A percentile compares a stretch with the other conserved stretches of the same genome.
These are phyloP conservation scores for Tylopilus rubrobrunneus DNA, from an alignment of 768 basidiomycete species.

Conservation along the genomic window DNA sequence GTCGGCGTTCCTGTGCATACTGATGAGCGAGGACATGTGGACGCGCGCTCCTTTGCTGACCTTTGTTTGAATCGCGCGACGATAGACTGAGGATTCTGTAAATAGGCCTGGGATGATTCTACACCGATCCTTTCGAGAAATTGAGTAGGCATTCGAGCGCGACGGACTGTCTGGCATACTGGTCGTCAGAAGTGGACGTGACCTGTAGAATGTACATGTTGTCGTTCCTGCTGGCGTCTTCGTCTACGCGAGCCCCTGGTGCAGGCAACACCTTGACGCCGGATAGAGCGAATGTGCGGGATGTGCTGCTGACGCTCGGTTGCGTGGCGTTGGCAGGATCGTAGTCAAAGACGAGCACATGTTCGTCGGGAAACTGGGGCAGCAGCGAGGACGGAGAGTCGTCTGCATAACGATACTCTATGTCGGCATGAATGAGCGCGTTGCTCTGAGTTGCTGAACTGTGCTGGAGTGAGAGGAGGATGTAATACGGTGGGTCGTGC, in stretches of 20 bases:
- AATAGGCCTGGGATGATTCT: conserved; percentile 27
- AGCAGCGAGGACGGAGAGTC: conserved; percentile 67
- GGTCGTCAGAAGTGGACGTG: conserved; percentile 46
- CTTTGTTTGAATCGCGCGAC: conserved; percentile 68
- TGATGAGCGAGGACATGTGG: conserved; percentile 8
- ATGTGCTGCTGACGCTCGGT: conserved; percentile 52
- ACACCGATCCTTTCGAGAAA: conserved; percentile 7
- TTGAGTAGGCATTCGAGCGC: not conserved
- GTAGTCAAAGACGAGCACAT: conserved; percentile 71
- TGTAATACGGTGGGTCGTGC: conserved; percentile 53
- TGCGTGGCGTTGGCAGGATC: conserved; percentile 40
- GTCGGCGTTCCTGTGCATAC: conserved; percentile 42
- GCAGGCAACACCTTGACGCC: conserved; percentile 68
- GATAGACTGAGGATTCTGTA: conserved; percentile 44
- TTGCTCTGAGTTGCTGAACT: conserved; percentile 37
- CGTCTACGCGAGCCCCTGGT: conserved; percentile 61
- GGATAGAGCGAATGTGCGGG: conserved; percentile 45
- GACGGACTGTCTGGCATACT: conserved; percentile 20
- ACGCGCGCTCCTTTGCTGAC: conserved; percentile 30
- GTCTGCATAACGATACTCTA: conserved; percentile 81
- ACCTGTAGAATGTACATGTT: conserved; percentile 79
- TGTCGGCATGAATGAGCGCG: conserved; percentile 53
- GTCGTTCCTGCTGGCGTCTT: conserved; percentile 47
- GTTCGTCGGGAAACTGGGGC: conserved; percentile 58
- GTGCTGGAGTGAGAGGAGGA: conserved; percentile 49